Base-by-base conservation (phyloP, 192 early-diverging fungal genomes). In the Coemansia sp. region DNA sequence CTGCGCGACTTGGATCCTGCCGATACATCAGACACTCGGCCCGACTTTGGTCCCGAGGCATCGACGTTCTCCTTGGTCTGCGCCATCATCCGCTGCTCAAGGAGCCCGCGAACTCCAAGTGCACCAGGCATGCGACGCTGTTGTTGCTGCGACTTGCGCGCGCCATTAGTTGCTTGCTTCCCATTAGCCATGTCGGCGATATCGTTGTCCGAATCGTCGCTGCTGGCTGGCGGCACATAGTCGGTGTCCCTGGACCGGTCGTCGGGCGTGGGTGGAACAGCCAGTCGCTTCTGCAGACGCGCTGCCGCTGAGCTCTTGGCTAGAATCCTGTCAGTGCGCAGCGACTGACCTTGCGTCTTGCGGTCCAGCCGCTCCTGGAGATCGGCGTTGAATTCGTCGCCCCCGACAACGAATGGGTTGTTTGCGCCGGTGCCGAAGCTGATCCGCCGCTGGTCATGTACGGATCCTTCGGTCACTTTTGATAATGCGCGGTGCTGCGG, bases 341-440 rank as follows among this genome's bases (percentile, higher is more conserved):
- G 57, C 0, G 31, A 23, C n/a, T 48, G 20, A n/a, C n/a, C n/a
- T 9, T 40, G 33, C 23, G 57, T 53, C 22, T 59, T 59, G 38
- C 58, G 59, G 33, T 74, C 67, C 27, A 70, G 37, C 8, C 57
- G 62, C n/a, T 62, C 52, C 30, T 71, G 67, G 28, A 71, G 40
- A 22, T 75, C 72, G 3, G 72, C 59, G 33, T 74, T 52, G 57
- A 79, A 79, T 10, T 69, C 76, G 14, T 59, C 58, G 48, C 76
- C 76, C 23, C 57, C 60, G 1, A 80, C 64, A 0, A 80, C 72
- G 31, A 80, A 80, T 9, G 75, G 75, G 29, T 72, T 79, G 29
- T 59, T 48, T 3, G 58, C 59, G 55, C 48, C 60, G 17, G 61
- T 59, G 20, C 75, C 75, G 55, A 79, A 79, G 63, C 75, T 79